Base-by-base conservation (phyloP, 2,329 filamentous ascomycete species). In the Scorias spongiosa region DNA sequence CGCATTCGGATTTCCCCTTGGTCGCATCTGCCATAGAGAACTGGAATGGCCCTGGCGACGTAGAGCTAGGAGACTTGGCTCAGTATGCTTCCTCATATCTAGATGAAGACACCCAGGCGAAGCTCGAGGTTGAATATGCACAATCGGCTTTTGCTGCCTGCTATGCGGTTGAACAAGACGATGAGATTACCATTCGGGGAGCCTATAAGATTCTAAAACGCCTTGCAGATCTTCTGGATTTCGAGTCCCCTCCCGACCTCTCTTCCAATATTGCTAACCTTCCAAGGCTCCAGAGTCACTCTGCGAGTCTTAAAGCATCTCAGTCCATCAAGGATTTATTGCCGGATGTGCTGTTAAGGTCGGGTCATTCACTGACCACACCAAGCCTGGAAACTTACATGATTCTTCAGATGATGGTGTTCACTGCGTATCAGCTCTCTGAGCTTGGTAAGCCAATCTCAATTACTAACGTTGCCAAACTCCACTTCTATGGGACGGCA, bases 11-110 rank as follows among this genome's bases (percentile, higher is more conserved):
- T 12, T 81, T 84, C 70, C 65, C 61, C 20, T 65, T 78, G n/a
- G 73, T 76, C n/a, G 67, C 78, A 29, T 68, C 70, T 41, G 77
- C 74, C 7, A 66, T 87, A 29, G 72, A 78, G 47, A 74, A 82
- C 49, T 89, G 83, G 83, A 76, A 80, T 52, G 84, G 83, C 0
- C 81, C 82, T 0, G 66, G 67, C 6, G 83, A 88, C 54, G 70
- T 81, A 40, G 80, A 87, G 50, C 58, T 85, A 4, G 80, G 78
- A 2, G 74, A 72, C 10, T 53, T 50, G 18, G 32, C 15, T 4
- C 49, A 53, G 36, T 75, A 71, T 50, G 70, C 71, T 36, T 66
- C 66, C 2, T 60, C 69, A 40, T 76, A 75, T 63, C 58, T 85
- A 41, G 70, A 73, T 40, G 77, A 83, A 40, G 67, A 74, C 2